Base-by-base conservation (phyloP, 768 basidiomycete genomes). In the Lactifluus piperatus region DNA sequence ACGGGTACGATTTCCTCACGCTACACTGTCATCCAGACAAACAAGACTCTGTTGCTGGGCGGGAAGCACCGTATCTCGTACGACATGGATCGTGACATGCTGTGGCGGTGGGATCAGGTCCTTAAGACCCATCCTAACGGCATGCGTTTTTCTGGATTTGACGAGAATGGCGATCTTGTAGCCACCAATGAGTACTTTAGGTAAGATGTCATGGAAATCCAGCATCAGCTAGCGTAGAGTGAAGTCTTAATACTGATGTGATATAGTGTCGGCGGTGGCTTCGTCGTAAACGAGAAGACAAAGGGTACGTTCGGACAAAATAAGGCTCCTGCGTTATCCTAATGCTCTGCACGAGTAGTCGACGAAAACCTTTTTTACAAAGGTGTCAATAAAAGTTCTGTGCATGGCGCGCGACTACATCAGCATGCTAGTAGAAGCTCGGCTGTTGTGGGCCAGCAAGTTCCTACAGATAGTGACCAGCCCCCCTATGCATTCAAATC, bases 311-410 rank as follows among this genome's bases (percentile, higher is more conserved):
- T 26, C 4, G 37, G 27, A 50, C 9, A 54, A 22, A 6, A 39
- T n/a, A 13, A 5, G 34, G 27, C 7, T 44, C 5, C 49, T 22
- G 30, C 13, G 3, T 32, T 16, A 34, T 43, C 16, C 57, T 41
- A 32, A 56, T 41, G 10, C 46, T 20, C 26, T 39, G n/a, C n/a
- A 41, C 24, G n/a, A 41, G 1, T 56, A 88, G 91, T 85, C 55
- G 92, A 92, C 65, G 94, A 97, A 74, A 97, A 97, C 68, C 69
- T 97, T 62, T 97, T 91, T 70, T 97, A 97, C 78, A 92, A 91
- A 71, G 84, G 89, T 18, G 88, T 94, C 27, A 83, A 94, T 71
- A 93, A 94, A 72, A 75, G 77, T 54, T 76, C 74, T 10, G 93
- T 94, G 4, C 89, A 92, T 58, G 83, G 82, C 16, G 86, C 92